Base-by-base conservation (phyloP, 371 early-diverging fungal genomes). In the Paraphysoderma sedebokerense region DNA sequence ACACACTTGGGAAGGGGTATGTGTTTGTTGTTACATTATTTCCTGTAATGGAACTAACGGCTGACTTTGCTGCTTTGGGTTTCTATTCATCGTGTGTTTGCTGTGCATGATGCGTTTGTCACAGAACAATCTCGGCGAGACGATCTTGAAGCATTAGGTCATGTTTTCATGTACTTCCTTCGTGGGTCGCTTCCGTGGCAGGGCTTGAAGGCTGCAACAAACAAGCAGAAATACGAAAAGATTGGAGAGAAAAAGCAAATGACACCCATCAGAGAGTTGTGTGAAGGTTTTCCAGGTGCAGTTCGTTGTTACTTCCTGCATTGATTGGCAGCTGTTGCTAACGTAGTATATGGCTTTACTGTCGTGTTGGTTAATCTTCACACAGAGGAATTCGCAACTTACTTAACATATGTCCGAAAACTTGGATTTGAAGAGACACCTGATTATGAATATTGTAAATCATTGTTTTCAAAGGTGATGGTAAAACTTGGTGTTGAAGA, bases 141-240 rank as follows among this genome's bases (percentile, higher is more conserved):
- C 66, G 99, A 99, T 65, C 68, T 99, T 44, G 99, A 99, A 63
- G 83, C 95, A 27, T 75, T 99, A 48, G 98, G 96, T 4, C 97
- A 98, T 68, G 98, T 97, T 17, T 86, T 99, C 51, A 85, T 99
- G 78, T 99, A 98, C 74, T 97, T 99, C 57, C 64, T 92, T 52
- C 83, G 96, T 45, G 98, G 98, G 11, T 77, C 81, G n/a, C 68
- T 99, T 32, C 99, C 99, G 6, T 99, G 99, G 99, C 98, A 98
- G 65, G 93, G 92, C 4, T 67, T 98, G 17, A 95, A 93, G 68
- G 99, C 96, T 4, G 92, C 89, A 24, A 92, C 90, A 46, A 98
- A 98, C 75, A 84, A 87, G 62, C 97, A 98, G 70, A 98, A 98
- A 62, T 98, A 95, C 61, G 92, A 96, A 58, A 86, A 86, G 57